A percentile compares a stretch with the other conserved stretches of the same genome.
Evolutionary conservation across 306 rosid species (phyloP).

Genomic region (Rubus parviflorus): DNA sequence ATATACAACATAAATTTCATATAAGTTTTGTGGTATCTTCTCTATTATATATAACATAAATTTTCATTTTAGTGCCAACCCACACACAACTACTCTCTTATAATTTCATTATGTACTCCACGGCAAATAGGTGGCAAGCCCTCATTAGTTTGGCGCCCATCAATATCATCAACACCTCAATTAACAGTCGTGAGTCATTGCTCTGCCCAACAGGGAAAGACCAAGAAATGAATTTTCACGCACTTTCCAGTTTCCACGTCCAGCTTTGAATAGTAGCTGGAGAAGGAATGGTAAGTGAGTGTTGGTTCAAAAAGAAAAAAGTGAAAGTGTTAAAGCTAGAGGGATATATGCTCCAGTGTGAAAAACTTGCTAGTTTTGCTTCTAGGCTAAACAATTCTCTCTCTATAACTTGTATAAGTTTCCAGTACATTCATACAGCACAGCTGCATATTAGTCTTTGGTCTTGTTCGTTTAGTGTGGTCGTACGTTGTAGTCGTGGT

Average conservation of each 20-base stretch:
- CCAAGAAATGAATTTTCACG: neutral
- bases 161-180: neutral
- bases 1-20: too few species aligned
- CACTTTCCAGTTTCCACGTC: neutral
- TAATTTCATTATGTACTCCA: neutral
- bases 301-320: neutral
- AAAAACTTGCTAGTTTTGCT: conserved; percentile 18
- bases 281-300: conserved; percentile 35
- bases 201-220: too few species aligned
- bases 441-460: neutral
- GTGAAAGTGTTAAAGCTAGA: neutral
- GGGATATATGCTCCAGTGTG: neutral
- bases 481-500: neutral
- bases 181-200: neutral
- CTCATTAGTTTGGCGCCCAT: neutral
- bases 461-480: neutral
- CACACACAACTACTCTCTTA: neutral
- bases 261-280: conserved; percentile 43
- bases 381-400: conserved; percentile 23
- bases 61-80: neutral
- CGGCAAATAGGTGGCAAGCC: neutral
- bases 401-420: neutral
- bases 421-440: neutral
- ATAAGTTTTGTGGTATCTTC: too few species aligned
- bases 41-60: too few species aligned